Base-by-base conservation (phyloP, 2,329 filamentous ascomycete species). In the Phialophora chinensis region DNA sequence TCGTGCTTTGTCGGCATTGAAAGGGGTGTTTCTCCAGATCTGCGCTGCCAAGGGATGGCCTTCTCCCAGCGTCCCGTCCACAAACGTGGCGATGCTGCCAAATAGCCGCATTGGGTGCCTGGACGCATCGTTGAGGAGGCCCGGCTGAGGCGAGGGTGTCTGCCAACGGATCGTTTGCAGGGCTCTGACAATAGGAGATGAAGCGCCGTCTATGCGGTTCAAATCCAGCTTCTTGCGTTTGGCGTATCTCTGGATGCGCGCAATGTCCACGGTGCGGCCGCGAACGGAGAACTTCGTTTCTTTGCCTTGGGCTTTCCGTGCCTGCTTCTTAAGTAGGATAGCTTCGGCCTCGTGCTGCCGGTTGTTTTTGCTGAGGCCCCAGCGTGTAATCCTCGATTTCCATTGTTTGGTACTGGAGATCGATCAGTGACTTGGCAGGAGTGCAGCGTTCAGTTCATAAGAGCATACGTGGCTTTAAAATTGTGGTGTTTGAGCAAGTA, bases 11-110 rank as follows among this genome's bases (percentile, higher is more conserved):
- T 52, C 49, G 49, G 49, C 49, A 20, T 52, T 52, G 23, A 52
- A 52, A 29, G 49, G 49, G 20, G 49, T 52, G 49, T 52, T 52
- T 23, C 49, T 23, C 49, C 49, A 52, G 49, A 52, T 52, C 25
- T 52, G n/a, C 4, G 20, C 25, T 3, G 49, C 49, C 20, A 52
- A 29, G 14, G 49, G 49, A 17, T 52, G 49, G 20, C 4, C 11
- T 27, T 52, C 49, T 4, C 49, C 49, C 20, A 52, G 49, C 25
- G 49, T 52, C 2, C 49, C 49, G 23, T 52, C 49, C 11, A 52
- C 49, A 8, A 52, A 52, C 2, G 20, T 10, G 2, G 23, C 23
- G 10, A 52, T 52, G 49, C 49, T 52, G 49, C 20, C 20, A 20
- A 52, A 52, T 2, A 52, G 49, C 14, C 14, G 49, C 20, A 52